A percentile compares a stretch with the other conserved stretches of the same genome.
Conservation (phyloP, 2,329 filamentous ascomycete species). For the Xylariales sp. region DNA sequence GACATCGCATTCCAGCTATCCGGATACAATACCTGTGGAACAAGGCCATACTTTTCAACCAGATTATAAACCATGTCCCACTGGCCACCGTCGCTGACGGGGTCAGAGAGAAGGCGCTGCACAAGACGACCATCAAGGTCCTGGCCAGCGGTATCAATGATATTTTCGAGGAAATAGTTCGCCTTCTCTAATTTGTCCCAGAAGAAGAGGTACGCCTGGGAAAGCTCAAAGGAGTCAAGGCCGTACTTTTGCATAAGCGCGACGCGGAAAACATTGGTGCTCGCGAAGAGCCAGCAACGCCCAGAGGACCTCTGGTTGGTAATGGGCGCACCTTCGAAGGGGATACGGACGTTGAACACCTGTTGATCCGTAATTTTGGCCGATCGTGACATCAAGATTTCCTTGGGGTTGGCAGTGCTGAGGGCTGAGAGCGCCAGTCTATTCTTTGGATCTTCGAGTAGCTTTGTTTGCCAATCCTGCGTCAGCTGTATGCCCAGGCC, state of each 20-base stretch:
- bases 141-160: slow-evolving; percentile 78
- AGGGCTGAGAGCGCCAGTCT: slow-evolving; percentile 82
- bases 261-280: slow-evolving; percentile 92
- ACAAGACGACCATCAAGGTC: slow-evolving; percentile 79
- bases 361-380: slow-evolving; percentile 77
- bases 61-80: slow-evolving; percentile 94
- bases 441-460: slow-evolving; percentile 74
- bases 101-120: slow-evolving; percentile 73
- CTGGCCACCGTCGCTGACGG: slow-evolving; percentile 85
- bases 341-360: slow-evolving; percentile 85
- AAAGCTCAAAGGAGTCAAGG: slow-evolving; percentile 84
- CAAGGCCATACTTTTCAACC: slow-evolving; percentile 88
- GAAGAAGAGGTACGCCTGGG: slow-evolving; percentile 88
- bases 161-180: slow-evolving; percentile 88
- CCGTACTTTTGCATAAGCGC: slow-evolving; percentile 86
- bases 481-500: slow-evolving; percentile 64
- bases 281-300: slow-evolving; percentile 91
- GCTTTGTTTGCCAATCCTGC: slow-evolving; percentile 68
- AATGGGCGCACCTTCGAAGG: slow-evolving; percentile 82
- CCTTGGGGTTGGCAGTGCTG: slow-evolving; percentile 72
- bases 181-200: slow-evolving; percentile 95
- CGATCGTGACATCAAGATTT: slow-evolving; percentile 72
- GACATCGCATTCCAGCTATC: slow-evolving; percentile 83
- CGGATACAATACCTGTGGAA: slow-evolving; percentile 83
- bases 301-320: slow-evolving; percentile 87